Evolutionary conservation across 768 basidiomycete genomes (phyloP).

Genomic region (Pleurotus eryngii): DNA sequence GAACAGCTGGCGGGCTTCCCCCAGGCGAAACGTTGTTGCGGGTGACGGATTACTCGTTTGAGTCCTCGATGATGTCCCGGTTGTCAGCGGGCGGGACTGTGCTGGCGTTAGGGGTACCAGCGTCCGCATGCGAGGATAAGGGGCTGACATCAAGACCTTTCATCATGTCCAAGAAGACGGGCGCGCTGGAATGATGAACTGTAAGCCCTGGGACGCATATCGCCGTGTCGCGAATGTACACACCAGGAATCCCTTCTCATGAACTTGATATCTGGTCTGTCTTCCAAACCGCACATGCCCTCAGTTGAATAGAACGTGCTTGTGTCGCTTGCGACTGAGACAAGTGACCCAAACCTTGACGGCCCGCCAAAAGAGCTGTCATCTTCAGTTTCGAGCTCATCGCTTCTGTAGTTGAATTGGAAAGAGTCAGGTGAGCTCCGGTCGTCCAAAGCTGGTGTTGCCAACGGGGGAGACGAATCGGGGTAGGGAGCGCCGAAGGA

Average conservation of each 20-base stretch:
- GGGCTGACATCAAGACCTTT: constrained; percentile 37
- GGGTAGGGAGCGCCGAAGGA: constrained; percentile 47
- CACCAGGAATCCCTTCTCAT: constrained; percentile 42
- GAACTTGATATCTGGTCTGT: constrained; percentile 21
- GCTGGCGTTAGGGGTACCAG: no score
- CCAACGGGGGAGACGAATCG: constrained; percentile 42
- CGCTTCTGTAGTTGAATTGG: constrained; percentile 29
- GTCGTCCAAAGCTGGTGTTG: constrained; percentile 49
- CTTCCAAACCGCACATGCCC: constrained; percentile 32
- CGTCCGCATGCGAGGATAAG: constrained; percentile 5
- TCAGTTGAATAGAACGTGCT: constrained; percentile 48
- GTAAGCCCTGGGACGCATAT: constrained; percentile 8
- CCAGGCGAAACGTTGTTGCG: constrained; percentile 42
- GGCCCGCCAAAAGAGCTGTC: constrained; percentile 45
- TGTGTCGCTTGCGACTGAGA: constrained; percentile 58
- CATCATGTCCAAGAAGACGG: constrained; percentile 36
- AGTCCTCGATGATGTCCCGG: no score
- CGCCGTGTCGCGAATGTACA: constrained; percentile 10
- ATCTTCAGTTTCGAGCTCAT: constrained; percentile 50
- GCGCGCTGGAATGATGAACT: constrained; percentile 29
- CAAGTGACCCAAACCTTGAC: constrained; percentile 60
- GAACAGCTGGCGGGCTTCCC: constrained; percentile 26
- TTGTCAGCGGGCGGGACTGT: no score
- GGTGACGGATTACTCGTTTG: constrained; percentile 37
- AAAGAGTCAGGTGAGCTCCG: constrained; percentile 55